Conservation (phyloP, 441 rosid genomes). For the Croton laevigatus region DNA sequence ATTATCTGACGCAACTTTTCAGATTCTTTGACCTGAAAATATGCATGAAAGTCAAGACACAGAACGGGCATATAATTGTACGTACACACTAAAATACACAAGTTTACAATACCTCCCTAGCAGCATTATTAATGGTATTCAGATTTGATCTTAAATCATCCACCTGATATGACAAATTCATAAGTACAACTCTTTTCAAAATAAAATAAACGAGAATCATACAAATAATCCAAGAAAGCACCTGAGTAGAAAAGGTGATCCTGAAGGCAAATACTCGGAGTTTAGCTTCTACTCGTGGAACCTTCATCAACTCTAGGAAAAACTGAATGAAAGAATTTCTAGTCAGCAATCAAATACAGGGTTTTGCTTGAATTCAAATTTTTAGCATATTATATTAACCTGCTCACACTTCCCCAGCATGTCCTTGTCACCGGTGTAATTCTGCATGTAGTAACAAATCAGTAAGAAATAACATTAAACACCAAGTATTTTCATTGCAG, state of each 20-base stretch:
- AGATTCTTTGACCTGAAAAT: constrained; percentile 82
- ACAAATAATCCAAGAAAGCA: constrained; percentile 25
- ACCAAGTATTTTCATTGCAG: background rate
- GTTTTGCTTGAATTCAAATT: constrained; percentile 20
- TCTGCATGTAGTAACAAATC: constrained; percentile 44
- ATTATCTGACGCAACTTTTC: constrained; percentile 90
- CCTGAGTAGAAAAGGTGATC: constrained; percentile 91
- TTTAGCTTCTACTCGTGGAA: constrained; percentile 95
- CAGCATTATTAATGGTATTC: constrained; percentile 61
- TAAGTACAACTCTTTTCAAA: background rate
- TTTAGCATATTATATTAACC: constrained; percentile 41
- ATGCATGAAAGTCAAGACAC: constrained; percentile 25
- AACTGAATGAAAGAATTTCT: constrained; percentile 50
- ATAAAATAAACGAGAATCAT: constrained; percentile 15
- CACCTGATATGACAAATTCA: constrained; percentile 44
- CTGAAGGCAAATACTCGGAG: constrained; percentile 92
- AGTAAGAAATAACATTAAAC: constrained; percentile 17
- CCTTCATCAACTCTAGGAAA: constrained; percentile 90
- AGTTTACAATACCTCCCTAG: constrained; percentile 63
- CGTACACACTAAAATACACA: constrained; percentile 7
- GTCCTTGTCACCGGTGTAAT: constrained; percentile 83
- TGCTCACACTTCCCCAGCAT: constrained; percentile 98
- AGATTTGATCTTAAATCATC: constrained; percentile 74
- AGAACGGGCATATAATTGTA: constrained; percentile 11
- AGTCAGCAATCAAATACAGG: constrained; percentile 24